Evolutionary conservation across 257 asterid genomes (phyloP).

Genomic region (Solanum stenotomum): DNA sequence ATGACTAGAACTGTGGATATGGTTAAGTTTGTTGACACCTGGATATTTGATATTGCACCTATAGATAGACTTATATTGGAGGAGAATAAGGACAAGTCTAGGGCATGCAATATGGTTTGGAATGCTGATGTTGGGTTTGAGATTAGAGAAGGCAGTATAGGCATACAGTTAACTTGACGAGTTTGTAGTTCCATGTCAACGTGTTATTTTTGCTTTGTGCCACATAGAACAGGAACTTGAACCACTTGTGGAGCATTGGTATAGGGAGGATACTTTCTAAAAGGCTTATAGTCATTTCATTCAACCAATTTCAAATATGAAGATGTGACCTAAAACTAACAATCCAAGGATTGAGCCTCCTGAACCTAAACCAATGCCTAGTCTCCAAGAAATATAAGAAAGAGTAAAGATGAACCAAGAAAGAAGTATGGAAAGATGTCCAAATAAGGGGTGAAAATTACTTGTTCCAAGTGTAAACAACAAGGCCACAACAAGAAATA

Average conservation of each 20-base stretch:
- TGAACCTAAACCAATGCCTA: background rate
- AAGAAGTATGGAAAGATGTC: background rate
- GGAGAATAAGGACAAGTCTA: background rate
- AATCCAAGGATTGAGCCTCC: background rate
- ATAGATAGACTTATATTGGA: background rate
- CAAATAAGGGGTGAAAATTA: background rate
- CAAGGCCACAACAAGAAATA: background rate
- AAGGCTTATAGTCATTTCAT: background rate
- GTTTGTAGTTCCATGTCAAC: background rate
- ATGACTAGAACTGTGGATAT: background rate
- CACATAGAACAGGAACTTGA: background rate
- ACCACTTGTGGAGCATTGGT: background rate
- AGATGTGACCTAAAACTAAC: background rate
- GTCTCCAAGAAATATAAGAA: background rate
- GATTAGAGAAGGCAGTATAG: background rate
- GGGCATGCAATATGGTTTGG: too few relatives aligned
- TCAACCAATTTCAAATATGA: background rate
- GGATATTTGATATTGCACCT: background rate
- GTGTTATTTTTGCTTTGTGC: background rate
- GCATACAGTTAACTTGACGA: background rate
- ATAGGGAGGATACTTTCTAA: background rate
- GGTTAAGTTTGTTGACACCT: background rate
- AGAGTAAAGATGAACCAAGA: background rate
- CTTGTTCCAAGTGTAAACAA: background rate
- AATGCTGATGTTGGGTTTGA: background rate